Evolutionary conservation across 1,284 basidiomycete genomes (phyloP), one percentile per base, ranked within the genome.

Genomic region (Mycosarcoma maydis): DNA sequence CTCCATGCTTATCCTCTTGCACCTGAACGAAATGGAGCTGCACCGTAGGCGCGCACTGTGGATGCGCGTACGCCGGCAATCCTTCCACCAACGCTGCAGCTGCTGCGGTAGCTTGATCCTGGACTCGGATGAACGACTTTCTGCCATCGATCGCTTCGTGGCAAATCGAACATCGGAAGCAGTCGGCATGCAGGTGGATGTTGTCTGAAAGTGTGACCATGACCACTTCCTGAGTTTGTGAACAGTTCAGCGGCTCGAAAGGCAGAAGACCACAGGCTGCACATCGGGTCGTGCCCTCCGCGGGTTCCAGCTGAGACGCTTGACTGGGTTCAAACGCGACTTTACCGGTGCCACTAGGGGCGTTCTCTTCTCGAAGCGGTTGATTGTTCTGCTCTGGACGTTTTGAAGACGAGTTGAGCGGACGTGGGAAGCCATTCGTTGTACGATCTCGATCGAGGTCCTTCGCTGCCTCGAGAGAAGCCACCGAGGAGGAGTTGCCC

Each of bases 91-190:
- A n/a, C 30, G 48, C 41, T 9, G n/a, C 40, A 10, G 23, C 16
- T 6, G 22, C 16, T 30, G 48, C 41, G 11, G n/a, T 36, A 10
- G 23, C 16, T 6, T 34, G 38, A 3, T 41, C 53, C 4, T 29
- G 23, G 5, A 70, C 44, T 11, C 76, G 22, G 3, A 68, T 57
- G 36, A 78, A 78, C 2, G 54, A 46, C 42, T 52, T 58, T 1
- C n/a, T 19, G 3, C 57, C 70, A 19, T 73, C 71, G 24, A 77
- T 77, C 8, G 27, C 9, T 4, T 34, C 29, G 4, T 27, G 9
- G 40, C 76, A 78, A 8, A 73, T 22, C 9, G 46, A 39, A 40
- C 76, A 78, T 9, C 26, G 29, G 52, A 78, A 77, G 51, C 76
- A 78, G 2, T 62, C 55, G 20, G 70, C 64, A 24, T 78, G 76